Evolutionary conservation across 129 eudicot species (phyloP), one percentile per base, ranked within the genome.

Genomic region (Flaveria bidentis): DNA sequence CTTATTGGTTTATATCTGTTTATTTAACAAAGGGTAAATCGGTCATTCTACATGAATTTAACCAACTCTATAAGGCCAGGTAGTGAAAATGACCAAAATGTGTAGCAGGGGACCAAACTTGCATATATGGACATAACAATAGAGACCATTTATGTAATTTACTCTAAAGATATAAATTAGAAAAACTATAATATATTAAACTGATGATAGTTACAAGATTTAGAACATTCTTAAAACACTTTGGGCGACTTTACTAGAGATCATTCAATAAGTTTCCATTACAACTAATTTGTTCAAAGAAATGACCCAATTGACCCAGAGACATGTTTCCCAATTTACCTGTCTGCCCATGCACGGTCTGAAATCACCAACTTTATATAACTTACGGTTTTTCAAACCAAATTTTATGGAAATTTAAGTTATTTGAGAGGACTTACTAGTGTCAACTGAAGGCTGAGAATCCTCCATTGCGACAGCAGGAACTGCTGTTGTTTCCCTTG

Each of bases 341-440:
- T 36, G 41, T 36, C 41, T 36, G 41, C 36, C 36, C 5, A 4
- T 30, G 5, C 5, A 30, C 36, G 5, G 36, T 30, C 36, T 4
- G 36, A 30, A 30, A 36, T 36, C 41, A 36, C 8, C 41, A 36
- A 36, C 41, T 36, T 36, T 36, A 36, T 36, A 36, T 1, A 36
- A 36, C 41, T 36, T 5, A 33, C 7, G 5, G 1, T 36, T 36
- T 36, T 36, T 36, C 41, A 36, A 0, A 36, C 41, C 39, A 12
- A 61, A 20, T 1, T 4, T 61, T 6, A 30, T 30, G 30, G 0
- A 30, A 33, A 4, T 63, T 28, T 10, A 6, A 57, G 70, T 69
- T 42, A 18, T 41, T 56, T 2, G 33, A 33, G 66, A 64, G n/a
- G 63, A 83, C 94, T 90, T 75, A 92, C 95, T 22, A 44, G 78